phyloP scores from a whole-genome alignment of 768 basidiomycete species.

The Tricholoma sp. region DNA sequence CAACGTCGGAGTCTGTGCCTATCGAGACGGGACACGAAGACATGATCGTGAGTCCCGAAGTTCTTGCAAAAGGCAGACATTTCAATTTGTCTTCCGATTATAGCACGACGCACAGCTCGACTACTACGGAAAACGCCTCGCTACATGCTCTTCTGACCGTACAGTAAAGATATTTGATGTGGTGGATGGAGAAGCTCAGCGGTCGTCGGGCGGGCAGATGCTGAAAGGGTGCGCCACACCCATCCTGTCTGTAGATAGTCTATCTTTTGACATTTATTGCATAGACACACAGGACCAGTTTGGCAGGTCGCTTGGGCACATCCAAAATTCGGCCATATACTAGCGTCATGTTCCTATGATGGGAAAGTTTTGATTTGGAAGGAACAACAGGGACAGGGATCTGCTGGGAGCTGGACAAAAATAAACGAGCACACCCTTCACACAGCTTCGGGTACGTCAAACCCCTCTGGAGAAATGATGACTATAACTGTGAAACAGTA shows the following conservation, averaged over 20 bases:
- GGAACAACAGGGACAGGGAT: constrained; percentile 64
- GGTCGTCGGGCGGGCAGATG: constrained; percentile 58
- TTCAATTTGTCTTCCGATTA: constrained; percentile 1
- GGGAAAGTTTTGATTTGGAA: constrained; percentile 99
- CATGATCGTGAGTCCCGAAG: constrained; percentile 76
- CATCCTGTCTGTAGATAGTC: not conserved
- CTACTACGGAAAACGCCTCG: constrained; percentile 95
- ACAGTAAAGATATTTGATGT: constrained; percentile 96
- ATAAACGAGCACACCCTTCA: constrained; percentile 96
- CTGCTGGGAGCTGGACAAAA: constrained; percentile 75
- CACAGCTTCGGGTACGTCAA: constrained; percentile 79
- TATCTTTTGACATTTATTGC: constrained; percentile 1
- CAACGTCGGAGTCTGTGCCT: constrained; percentile 63
- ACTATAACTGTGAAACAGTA: constrained; percentile 40
- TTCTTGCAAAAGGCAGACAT: not conserved
- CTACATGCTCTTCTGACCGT: constrained; percentile 94
- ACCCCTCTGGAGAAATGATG: not conserved
- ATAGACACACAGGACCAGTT: constrained; percentile 92
- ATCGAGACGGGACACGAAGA: constrained; percentile 97
- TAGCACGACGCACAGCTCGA: constrained; percentile 99
- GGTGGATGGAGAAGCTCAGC: constrained; percentile 77
- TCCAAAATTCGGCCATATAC: constrained; percentile 93
- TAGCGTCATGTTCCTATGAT: constrained; percentile 98
- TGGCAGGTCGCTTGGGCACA: constrained; percentile 99
- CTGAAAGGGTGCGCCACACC: constrained; percentile 64